Conservation (phyloP, 2,329 filamentous ascomycete genomes). For the Trichoderma oligosporum region DNA sequence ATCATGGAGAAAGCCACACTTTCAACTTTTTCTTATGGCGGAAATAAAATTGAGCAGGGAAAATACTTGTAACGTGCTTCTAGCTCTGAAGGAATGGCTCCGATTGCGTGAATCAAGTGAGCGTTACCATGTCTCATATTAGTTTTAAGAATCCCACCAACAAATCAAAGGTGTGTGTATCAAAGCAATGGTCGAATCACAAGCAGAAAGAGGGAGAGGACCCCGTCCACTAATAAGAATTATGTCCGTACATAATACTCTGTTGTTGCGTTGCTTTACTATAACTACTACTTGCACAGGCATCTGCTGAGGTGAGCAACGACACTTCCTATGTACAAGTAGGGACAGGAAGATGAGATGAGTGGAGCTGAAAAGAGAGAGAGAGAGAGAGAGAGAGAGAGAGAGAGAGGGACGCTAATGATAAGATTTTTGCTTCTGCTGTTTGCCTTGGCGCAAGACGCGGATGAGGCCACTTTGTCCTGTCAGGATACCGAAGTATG, state of each 20-base stretch:
- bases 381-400: not conserved
- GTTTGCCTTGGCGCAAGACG: conserved; percentile 10
- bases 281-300: too few relatives aligned
- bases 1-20: too few relatives aligned
- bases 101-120: conserved; percentile 17
- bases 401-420: not conserved
- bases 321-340: conserved; percentile 2
- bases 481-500: not conserved
- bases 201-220: not conserved
- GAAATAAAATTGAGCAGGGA: conserved; percentile 2
- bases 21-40: too few relatives aligned
- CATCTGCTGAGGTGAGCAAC: not conserved
- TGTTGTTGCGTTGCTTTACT: too few relatives aligned
- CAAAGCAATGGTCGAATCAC: too few relatives aligned
- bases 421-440: conserved; percentile 1
- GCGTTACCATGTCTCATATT: conserved; percentile 11
- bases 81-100: conserved; percentile 7
- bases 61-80: too few relatives aligned
- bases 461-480: not conserved
- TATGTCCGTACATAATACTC: too few relatives aligned
- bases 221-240: conserved; percentile 8
- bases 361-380: not conserved
- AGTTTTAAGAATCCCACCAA: conserved; percentile 6
- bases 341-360: too few relatives aligned
- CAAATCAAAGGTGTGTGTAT: too few relatives aligned